Evolutionary conservation across 768 basidiomycete species (phyloP), one percentile per base, ranked within the genome.

Genomic region (Suillus americanus): DNA sequence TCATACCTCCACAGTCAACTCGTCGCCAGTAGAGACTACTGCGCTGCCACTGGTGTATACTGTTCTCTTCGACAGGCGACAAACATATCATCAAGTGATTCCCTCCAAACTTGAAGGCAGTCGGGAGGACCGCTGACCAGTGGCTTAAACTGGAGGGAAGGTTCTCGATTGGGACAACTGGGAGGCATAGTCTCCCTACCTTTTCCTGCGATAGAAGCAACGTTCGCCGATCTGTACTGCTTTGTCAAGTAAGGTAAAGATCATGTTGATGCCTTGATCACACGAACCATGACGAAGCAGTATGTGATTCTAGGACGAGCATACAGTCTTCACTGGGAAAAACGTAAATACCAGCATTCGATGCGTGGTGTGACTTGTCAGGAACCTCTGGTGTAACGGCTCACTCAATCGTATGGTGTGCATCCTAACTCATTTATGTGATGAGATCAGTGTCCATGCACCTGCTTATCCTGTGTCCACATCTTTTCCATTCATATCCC

Each of bases 1-100:
- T 33, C 33, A 33, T 6, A 33, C 33, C 5, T 33, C 33, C 6
- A 1, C 33, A 33, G 33, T 33, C 33, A 33, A 5, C 5, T 33
- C 33, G 33, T 33, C 33, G 5, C 33, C 86, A 64, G 74, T 89
- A 18, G 87, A 90, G 66, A 83, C 79, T 23, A 78, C 77, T 46
- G 89, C 89, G 5, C 77, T 89, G 30, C 85, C 87, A 2, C 69
- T 86, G 61, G 83, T 89, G 88, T 89, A 67, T 65, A 70, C 20
- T 12, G 3, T 20, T 30, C 14, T 57, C 59, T 23, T 37, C 50
- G 20, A 23, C 45, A n/a, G 43, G 45, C 38, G 8, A 65, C 35
- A 8, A 37, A 3, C 55, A 38, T 14, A n/a, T 18, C 30, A 23
- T 48, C 30, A 16, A 8, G 28, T 54, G 25, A 25, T 16, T 25